phyloP scores from a whole-genome alignment of 495 filamentous ascomycete genomes.

The Bombardia bombarda region DNA sequence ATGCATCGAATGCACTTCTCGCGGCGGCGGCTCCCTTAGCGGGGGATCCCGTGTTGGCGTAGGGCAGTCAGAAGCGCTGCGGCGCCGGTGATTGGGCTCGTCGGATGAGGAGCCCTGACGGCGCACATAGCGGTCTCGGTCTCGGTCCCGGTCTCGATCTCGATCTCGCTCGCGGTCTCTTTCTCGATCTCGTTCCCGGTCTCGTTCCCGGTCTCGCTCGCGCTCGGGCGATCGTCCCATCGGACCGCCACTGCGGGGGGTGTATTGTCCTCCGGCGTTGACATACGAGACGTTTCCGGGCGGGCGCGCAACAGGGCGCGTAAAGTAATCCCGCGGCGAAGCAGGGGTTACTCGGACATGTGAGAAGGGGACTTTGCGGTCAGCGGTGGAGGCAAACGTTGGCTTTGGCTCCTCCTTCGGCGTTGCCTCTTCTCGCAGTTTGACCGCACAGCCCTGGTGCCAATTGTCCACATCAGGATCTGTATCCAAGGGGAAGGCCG shows the following conservation, averaged over 20 bases:
- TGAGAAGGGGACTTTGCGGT: conserved; percentile 13
- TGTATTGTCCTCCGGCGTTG: conserved; percentile 6
- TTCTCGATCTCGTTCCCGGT: conserved; percentile 21
- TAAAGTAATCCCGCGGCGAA: conserved; percentile 16
- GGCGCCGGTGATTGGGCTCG: conserved; percentile 16
- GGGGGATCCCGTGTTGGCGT: no score
- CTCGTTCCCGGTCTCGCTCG: conserved; percentile 16
- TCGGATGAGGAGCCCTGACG: conserved; percentile 18
- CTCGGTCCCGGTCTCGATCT: conserved; percentile 7
- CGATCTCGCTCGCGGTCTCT: conserved; percentile 18
- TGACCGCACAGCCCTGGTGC: conserved; percentile 65
- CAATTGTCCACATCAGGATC: conserved; percentile 74
- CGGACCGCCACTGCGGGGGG: background rate
- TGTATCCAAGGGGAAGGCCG: conserved; percentile 64
- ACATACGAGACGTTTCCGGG: conserved; percentile 13
- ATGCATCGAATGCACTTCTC: conserved; percentile 13
- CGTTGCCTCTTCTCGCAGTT: conserved; percentile 40
- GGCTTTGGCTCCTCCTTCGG: conserved; percentile 22
- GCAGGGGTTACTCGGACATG: conserved; percentile 13
- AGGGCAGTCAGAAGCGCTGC: conserved; percentile 19
- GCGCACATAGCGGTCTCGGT: conserved; percentile 5
- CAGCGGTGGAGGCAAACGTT: conserved; percentile 2
- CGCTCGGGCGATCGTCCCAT: conserved; percentile 16
- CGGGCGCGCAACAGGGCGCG: conserved; percentile 7
- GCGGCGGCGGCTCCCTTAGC: conserved; percentile 10